Conservation (phyloP, 768 basidiomycete genomes). For the Albatrellus ellisii region DNA sequence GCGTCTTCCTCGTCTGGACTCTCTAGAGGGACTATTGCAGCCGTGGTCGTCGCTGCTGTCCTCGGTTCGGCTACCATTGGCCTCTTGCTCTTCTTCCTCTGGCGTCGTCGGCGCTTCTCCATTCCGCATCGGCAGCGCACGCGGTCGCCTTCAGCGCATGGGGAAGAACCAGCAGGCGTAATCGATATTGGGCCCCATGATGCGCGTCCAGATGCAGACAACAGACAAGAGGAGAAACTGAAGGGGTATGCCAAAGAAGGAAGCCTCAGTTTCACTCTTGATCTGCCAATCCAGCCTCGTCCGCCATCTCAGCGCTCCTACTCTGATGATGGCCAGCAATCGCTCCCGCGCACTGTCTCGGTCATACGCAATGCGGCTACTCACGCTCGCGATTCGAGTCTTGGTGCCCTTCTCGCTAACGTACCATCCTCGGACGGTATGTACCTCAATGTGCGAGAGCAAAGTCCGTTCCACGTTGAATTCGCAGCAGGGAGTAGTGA, state of each 20-base stretch:
- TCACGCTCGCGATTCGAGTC: constrained; percentile 11
- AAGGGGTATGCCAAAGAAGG: constrained; percentile 2
- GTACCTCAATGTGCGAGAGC: constrained; percentile 1
- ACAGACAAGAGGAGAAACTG: constrained; percentile 1
- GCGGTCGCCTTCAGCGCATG: constrained; percentile 11
- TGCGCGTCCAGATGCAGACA: constrained; percentile 1
- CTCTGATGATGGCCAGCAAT: constrained; percentile 12
- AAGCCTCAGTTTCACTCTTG: constrained; percentile 14
- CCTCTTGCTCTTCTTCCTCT: constrained; percentile 31
- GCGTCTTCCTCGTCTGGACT: constrained; percentile 17
- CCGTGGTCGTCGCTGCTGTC: constrained; percentile 42
- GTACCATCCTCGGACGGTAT: constrained; percentile 2
- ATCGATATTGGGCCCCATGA: constrained; percentile 11
- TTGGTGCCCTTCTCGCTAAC: constrained; percentile 8
- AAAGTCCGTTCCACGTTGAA: constrained; percentile 3
- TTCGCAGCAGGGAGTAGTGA: constrained; percentile 1
- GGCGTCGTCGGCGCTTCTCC: constrained; percentile 26
- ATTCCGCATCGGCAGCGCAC: constrained; percentile 18
- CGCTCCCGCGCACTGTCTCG: constrained; percentile 13
- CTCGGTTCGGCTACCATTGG: constrained; percentile 35
- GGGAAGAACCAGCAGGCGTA: constrained; percentile 9
- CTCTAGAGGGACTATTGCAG: constrained; percentile 50
- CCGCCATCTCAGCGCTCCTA: constrained; percentile 7
- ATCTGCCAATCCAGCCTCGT: constrained; percentile 13
- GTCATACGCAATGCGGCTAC: constrained; percentile 6